Conservation (phyloP, 2,329 filamentous ascomycete species). For the Thielaviopsis punctulata region DNA sequence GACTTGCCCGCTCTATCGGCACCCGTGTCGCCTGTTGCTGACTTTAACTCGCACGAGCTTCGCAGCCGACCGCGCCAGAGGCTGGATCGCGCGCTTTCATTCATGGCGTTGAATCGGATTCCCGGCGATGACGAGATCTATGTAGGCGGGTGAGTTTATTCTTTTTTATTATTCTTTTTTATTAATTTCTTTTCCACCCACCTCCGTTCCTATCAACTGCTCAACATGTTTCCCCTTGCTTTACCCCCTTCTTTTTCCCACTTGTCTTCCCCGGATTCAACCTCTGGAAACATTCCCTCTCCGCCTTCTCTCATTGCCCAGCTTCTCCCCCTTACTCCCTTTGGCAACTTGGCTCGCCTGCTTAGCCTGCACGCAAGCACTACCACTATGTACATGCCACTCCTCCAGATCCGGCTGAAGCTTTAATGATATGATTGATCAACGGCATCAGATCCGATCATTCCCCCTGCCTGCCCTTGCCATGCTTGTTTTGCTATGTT, state of each 20-base stretch:
- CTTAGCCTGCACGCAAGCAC: too few relatives aligned
- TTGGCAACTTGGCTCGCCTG: too few relatives aligned
- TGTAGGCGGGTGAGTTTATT: slow-evolving; percentile 21
- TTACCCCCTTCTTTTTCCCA: neutral
- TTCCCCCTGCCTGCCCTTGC: neutral
- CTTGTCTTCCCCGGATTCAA: too few relatives aligned
- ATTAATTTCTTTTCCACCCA: slow-evolving; percentile 10
- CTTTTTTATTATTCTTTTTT: neutral
- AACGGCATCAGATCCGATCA: too few relatives aligned
- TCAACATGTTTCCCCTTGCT: neutral
- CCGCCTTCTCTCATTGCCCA: too few relatives aligned
- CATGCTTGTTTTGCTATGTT: neutral
- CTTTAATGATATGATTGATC: too few relatives aligned
- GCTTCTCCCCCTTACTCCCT: too few relatives aligned
- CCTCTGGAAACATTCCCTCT: too few relatives aligned
- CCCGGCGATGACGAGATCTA: slow-evolving; percentile 26
- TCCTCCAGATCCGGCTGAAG: neutral
- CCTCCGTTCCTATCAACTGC: neutral
- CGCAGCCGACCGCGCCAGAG: slow-evolving; percentile 7
- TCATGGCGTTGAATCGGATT: slow-evolving; percentile 27
- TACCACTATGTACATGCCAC: too few relatives aligned
- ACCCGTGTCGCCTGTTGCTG: neutral
- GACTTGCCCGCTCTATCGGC: neutral
- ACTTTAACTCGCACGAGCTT: neutral
- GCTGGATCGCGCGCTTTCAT: slow-evolving; percentile 8